These are phyloP conservation scores for Gynandropsis gynandra DNA, from an alignment of 345 rosid species.

Conservation along the genomic window DNA sequence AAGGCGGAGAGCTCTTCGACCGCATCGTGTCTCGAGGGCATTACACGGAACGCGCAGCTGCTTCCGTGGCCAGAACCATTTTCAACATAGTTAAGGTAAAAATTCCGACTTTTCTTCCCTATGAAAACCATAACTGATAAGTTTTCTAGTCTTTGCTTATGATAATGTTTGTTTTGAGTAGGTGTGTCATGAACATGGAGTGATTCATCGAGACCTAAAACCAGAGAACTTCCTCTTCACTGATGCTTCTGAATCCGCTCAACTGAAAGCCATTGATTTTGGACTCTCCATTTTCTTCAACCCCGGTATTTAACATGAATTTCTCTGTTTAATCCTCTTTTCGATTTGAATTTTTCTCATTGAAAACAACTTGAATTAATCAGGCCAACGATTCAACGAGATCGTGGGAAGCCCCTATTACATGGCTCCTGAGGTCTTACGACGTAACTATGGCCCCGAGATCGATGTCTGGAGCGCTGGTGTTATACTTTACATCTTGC, in stretches of 20 bases:
- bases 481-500: constrained; percentile 73
- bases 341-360: background rate
- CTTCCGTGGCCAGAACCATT: constrained; percentile 65
- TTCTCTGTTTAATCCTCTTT: background rate
- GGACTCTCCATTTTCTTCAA: constrained; percentile 77
- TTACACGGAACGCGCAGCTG: constrained; percentile 88
- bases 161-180: constrained; percentile 9
- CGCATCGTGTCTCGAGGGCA: constrained; percentile 89
- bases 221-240: constrained; percentile 88
- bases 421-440: constrained; percentile 91
- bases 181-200: constrained; percentile 76
- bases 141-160: background rate
- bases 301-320: constrained; percentile 45
- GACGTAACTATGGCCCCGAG: constrained; percentile 75
- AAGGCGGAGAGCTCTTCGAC: constrained; percentile 88
- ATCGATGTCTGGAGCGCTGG: constrained; percentile 95
- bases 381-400: constrained; percentile 72
- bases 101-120: background rate
- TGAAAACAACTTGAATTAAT: constrained; percentile 16
- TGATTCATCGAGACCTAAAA: constrained; percentile 79
- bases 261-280: constrained; percentile 71
- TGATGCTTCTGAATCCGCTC: constrained; percentile 59
- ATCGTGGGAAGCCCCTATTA: constrained; percentile 95
- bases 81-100: constrained; percentile 84
- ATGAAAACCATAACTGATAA: background rate